phyloP scores from a whole-genome alignment of 768 basidiomycete species.

The Naganishia vishniacii region DNA sequence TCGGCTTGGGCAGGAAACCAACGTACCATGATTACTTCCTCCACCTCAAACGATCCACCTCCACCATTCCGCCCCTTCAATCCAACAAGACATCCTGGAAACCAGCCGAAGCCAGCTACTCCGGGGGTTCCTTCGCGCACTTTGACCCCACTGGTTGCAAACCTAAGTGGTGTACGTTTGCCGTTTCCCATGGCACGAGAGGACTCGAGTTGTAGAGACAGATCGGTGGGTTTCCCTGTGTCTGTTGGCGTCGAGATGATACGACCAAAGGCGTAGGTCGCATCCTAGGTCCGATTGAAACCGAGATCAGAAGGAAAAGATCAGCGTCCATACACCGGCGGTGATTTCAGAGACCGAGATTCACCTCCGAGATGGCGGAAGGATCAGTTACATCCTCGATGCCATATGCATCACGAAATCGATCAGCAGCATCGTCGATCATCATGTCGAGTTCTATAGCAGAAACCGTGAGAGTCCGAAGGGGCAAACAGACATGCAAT shows the following conservation, averaged over 20 bases:
- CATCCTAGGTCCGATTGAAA: slow-evolving; percentile 54
- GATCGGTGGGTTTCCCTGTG: slow-evolving; percentile 64
- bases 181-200: slow-evolving; percentile 67
- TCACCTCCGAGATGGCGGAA: slow-evolving; percentile 56
- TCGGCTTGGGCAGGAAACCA: not conserved
- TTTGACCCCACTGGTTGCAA: slow-evolving; percentile 59
- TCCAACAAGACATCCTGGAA: slow-evolving; percentile 81
- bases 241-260: slow-evolving; percentile 51
- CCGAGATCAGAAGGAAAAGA: not conserved
- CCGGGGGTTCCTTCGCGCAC: slow-evolving; percentile 64
- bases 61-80: slow-evolving; percentile 86
- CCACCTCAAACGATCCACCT: slow-evolving; percentile 75
- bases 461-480: slow-evolving; percentile 3
- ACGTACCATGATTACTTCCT: slow-evolving; percentile 73
- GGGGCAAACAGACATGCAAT: not conserved
- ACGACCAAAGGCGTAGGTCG: slow-evolving; percentile 66
- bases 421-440: slow-evolving; percentile 78
- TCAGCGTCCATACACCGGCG: slow-evolving; percentile 14
- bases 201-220: slow-evolving; percentile 70
- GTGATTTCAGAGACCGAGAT: slow-evolving; percentile 24
- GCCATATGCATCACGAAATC: slow-evolving; percentile 65
- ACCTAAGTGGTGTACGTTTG: slow-evolving; percentile 62
- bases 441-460: slow-evolving; percentile 68
- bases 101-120: slow-evolving; percentile 65
- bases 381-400: slow-evolving; percentile 75